Evolutionary conservation across 768 basidiomycete genomes (phyloP), one percentile per base, ranked within the genome.

Genomic region (Cystofilobasidium macerans): DNA sequence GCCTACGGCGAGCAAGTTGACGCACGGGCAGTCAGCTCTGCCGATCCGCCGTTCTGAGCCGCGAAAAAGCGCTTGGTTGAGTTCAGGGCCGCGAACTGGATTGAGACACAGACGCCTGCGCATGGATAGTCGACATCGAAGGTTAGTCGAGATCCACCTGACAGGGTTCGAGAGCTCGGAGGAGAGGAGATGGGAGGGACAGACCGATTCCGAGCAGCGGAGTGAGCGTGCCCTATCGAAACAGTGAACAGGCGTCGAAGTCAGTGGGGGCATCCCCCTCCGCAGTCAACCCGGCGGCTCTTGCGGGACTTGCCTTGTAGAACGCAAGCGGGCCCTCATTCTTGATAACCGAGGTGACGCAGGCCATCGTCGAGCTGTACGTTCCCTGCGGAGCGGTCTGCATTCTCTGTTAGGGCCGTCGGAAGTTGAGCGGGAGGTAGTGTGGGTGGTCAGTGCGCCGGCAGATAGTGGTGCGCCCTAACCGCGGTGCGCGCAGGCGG

Each of bases 271-370:
- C n/a, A 26, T 13, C 45, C 24, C 45, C 45, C 45, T 24, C n/a
- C 24, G 24, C 61, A 7, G 4, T 24, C 8, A n/a, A n/a, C n/a
- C n/a, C n/a, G n/a, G n/a, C n/a, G n/a, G n/a, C n/a, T n/a, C n/a
- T n/a, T n/a, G n/a, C 16, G 36, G 22, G 43, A 47, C 62, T n/a
- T 20, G 86, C 91, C 84, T 95, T 95, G 81, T 94, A 97, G 78
- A 95, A 97, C 2, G 90, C 91, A 61, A 90, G 76, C 11, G 92
- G 89, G 2, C 92, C 92, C 73, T 95, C 92, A 68, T 89, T 86
- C 76, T 83, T 90, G 64, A 97, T 72, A 70, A 97, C 88, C 58
- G 86, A 88, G n/a, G 85, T 83, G 13, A 90, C 92, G 75, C 91
- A 94, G 69, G 91, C 82, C 65, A 93, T 69, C 84, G 93, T 91